Percentiles rank a stretch among this genome's conserved stretches.
These are phyloP conservation scores for Collariella sp. DNA, from an alignment of 495 filamentous ascomycete genomes.

Conservation along the genomic window DNA sequence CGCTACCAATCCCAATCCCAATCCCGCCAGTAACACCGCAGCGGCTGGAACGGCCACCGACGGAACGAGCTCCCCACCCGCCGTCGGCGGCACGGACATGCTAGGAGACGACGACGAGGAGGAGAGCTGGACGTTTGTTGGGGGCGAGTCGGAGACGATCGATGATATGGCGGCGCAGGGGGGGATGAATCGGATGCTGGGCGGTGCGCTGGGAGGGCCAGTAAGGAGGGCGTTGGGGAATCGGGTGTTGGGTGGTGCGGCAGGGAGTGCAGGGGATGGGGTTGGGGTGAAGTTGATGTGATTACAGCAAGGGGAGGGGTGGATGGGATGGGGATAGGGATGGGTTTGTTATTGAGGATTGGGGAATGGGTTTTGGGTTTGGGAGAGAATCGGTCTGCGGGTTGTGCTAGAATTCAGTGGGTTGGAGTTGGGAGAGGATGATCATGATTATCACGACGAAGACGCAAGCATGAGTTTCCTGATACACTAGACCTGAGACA, in stretches of 20 bases:
- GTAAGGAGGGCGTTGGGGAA: conserved; percentile 1
- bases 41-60: neutral
- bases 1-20: neutral
- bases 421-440: neutral
- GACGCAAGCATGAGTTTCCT: neutral
- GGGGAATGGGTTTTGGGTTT: too few species aligned
- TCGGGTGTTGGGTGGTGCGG: conserved; percentile 10
- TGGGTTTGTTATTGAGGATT: too few species aligned
- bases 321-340: neutral
- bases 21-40: neutral
- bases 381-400: too few species aligned
- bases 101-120: conserved; percentile 34
- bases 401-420: too few species aligned
- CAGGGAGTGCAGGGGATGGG: neutral
- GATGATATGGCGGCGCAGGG: conserved; percentile 16
- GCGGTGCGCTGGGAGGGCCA: neutral
- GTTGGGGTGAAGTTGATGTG: neutral
- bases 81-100: conserved; percentile 9
- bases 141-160: conserved; percentile 25
- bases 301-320: too few species aligned
- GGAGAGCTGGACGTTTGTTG: conserved; percentile 45
- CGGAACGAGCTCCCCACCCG: conserved; percentile 13
- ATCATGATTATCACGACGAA: neutral
- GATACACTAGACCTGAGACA: neutral
- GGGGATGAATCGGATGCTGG: conserved; percentile 8